Conservation (phyloP, 768 basidiomycete species). For the Termitomyces sp. region DNA sequence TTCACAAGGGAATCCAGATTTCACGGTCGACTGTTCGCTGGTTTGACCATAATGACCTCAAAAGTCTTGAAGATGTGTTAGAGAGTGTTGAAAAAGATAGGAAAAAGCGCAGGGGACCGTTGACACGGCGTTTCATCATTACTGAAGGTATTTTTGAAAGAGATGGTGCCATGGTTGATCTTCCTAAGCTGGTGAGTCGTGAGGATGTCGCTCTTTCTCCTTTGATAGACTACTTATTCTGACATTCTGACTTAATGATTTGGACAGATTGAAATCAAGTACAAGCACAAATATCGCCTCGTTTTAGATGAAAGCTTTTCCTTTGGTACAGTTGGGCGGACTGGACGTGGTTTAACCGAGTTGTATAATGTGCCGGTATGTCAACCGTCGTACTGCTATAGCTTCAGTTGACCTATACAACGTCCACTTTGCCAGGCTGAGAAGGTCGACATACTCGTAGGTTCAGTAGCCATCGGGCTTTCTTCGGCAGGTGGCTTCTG, state of each 20-base stretch:
- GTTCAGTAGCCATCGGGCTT: slow-evolving; percentile 82
- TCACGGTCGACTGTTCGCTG: slow-evolving; percentile 88
- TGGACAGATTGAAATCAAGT: slow-evolving; percentile 84
- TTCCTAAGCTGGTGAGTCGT: slow-evolving; percentile 80
- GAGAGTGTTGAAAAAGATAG: slow-evolving; percentile 83
- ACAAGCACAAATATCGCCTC: slow-evolving; percentile 93
- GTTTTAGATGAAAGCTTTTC: slow-evolving; percentile 94
- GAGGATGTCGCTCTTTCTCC: background rate
- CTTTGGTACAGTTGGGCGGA: slow-evolving; percentile 89
- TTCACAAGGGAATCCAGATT: slow-evolving; percentile 95
- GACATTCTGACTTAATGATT: background rate
- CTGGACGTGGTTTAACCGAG: slow-evolving; percentile 94
- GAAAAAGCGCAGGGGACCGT: slow-evolving; percentile 73
- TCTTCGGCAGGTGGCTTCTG: slow-evolving; percentile 92
- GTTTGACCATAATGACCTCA: slow-evolving; percentile 95
- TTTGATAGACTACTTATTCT: background rate
- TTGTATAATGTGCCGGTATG: slow-evolving; percentile 89
- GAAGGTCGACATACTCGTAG: slow-evolving; percentile 94
- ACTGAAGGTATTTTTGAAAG: slow-evolving; percentile 97
- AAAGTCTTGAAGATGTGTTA: slow-evolving; percentile 86
- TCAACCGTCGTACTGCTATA: slow-evolving; percentile 1
- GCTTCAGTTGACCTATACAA: background rate
- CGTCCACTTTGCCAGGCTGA: slow-evolving; percentile 48
- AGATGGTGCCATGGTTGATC: slow-evolving; percentile 88
- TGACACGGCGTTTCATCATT: slow-evolving; percentile 92